Percentiles rank a stretch among this genome's conserved stretches.
These are phyloP conservation scores for Tripterygium wilfordii DNA, from an alignment of 177 flowering plant species.

Conservation along the genomic window DNA sequence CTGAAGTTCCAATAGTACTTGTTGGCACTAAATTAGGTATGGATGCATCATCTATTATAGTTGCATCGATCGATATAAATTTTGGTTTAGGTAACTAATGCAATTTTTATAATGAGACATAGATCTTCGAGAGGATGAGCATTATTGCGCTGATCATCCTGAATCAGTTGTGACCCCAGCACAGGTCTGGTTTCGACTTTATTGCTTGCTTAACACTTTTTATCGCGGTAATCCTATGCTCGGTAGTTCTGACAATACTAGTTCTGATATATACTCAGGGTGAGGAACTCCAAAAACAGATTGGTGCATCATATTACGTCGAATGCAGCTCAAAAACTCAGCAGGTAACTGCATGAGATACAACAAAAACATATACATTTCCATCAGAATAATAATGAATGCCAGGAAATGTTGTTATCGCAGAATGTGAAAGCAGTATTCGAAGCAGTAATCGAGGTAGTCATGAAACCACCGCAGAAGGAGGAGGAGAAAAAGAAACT, in stretches of 20 bases:
- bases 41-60: no score
- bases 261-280: constrained; percentile 58
- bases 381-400: no score
- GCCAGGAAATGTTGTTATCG: neutral
- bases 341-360: no score
- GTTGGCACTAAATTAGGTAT: constrained; percentile 96
- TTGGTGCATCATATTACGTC: constrained; percentile 81
- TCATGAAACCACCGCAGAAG: constrained; percentile 84
- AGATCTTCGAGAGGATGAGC: constrained; percentile 98
- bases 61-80: no score
- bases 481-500: constrained; percentile 83
- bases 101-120: no score
- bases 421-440: constrained; percentile 97
- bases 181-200: constrained; percentile 50
- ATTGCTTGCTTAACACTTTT: neutral
- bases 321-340: constrained; percentile 99
- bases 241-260: neutral
- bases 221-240: neutral
- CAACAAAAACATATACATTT: no score
- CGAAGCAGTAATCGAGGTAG: constrained; percentile 92
- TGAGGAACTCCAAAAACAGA: constrained; percentile 91
- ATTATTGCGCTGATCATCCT: constrained; percentile 90
- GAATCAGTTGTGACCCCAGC: constrained; percentile 84
- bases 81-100: no score
- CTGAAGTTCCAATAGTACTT: constrained; percentile 82